A percentile compares a stretch with the other conserved stretches of the same genome.
phyloP scores from a whole-genome alignment of 2,329 filamentous ascomycete genomes.

The Pochonia chlamydosporia region DNA sequence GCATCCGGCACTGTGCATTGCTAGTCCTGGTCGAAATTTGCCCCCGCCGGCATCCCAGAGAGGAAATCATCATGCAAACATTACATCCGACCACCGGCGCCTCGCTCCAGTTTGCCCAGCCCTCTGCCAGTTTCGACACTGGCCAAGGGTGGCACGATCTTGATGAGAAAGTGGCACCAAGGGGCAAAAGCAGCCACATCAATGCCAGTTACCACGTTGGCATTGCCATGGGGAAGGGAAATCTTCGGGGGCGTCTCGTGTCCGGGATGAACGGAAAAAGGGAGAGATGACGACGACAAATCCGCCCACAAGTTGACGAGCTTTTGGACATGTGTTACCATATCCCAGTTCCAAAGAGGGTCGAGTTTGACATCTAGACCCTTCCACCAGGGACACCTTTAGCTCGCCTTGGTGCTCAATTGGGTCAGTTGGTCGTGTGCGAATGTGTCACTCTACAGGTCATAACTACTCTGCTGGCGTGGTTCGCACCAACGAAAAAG shows the following conservation, averaged over 20 bases:
- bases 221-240: no score
- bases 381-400: no score
- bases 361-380: background rate
- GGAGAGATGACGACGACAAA: background rate
- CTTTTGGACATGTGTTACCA: background rate
- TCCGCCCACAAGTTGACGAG: background rate
- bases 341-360: background rate
- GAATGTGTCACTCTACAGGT: no score
- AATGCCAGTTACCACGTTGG: no score
- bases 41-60: constrained; percentile 2
- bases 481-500: background rate
- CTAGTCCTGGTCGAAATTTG: background rate
- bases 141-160: background rate
- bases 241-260: no score
- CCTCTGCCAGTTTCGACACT: background rate
- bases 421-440: no score
- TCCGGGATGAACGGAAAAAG: background rate
- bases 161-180: background rate
- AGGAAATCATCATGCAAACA: constrained; percentile 3
- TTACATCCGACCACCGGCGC: constrained; percentile 1
- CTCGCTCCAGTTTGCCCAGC: background rate
- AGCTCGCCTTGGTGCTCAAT: no score
- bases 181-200: no score
- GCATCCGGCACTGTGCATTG: constrained; percentile 3
- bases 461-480: no score